phyloP scores from a whole-genome alignment of 192 early-diverging fungal genomes.

The Diversispora epigaea region DNA sequence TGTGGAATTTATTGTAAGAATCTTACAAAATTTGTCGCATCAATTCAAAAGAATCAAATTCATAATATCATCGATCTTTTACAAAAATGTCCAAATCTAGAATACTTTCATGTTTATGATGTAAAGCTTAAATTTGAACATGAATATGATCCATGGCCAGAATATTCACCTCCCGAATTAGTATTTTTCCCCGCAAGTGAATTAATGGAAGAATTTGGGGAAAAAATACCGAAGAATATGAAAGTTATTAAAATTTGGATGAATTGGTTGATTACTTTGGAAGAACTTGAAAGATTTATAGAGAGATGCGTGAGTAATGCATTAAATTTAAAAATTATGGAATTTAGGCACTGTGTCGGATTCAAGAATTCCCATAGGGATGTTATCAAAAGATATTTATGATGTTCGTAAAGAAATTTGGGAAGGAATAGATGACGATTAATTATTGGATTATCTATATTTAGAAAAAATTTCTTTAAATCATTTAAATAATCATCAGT shows the following conservation, averaged over 20 bases:
- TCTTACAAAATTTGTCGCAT: neutral
- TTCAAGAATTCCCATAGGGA: neutral
- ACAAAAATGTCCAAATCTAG: neutral
- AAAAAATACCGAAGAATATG: neutral
- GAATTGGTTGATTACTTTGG: neutral
- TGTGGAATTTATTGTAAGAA: neutral
- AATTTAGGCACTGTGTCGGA: neutral
- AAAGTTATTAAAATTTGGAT: neutral
- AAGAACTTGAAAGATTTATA: neutral
- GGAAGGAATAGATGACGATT: no score
- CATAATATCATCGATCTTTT: neutral
- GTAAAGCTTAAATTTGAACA: neutral
- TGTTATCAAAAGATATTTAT: neutral
- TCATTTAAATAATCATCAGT: no score
- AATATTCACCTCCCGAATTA: neutral
- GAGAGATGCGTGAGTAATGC: neutral
- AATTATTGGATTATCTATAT: no score
- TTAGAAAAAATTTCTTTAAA: no score
- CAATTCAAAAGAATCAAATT: neutral
- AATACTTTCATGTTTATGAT: neutral
- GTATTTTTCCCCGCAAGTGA: neutral
- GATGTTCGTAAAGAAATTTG: no score
- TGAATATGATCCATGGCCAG: neutral
- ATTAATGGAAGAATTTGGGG: neutral
- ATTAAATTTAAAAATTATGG: neutral